Evolutionary conservation across 2,329 filamentous ascomycete species (phyloP).

Genomic region (Colletotrichum chlorophyti): DNA sequence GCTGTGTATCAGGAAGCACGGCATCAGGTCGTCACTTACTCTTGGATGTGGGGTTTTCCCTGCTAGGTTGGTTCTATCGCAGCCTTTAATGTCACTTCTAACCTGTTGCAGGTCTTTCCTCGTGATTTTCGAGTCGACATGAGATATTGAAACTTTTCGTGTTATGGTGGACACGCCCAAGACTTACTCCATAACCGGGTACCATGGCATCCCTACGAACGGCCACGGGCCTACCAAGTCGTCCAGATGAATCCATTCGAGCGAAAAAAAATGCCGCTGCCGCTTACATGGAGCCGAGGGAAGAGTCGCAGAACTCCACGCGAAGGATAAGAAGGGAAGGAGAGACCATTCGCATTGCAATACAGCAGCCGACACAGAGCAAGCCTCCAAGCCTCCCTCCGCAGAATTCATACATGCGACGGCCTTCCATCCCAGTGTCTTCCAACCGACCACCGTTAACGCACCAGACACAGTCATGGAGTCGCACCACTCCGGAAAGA

Average conservation of each 20-base stretch:
- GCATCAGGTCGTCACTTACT: constrained; percentile 32
- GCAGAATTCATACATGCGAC: constrained; percentile 39
- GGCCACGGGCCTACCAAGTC: constrained; percentile 47
- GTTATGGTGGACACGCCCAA: constrained; percentile 31
- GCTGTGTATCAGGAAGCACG: background rate
- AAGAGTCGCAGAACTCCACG: constrained; percentile 15
- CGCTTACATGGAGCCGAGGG: constrained; percentile 5
- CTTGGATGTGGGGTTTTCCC: constrained; percentile 11
- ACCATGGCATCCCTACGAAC: constrained; percentile 52
- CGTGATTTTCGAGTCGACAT: constrained; percentile 28
- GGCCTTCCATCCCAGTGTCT: constrained; percentile 34
- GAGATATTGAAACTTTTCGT: constrained; percentile 7
- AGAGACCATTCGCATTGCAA: constrained; percentile 13
- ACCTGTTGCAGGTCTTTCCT: constrained; percentile 13
- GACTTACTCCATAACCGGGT: constrained; percentile 34
- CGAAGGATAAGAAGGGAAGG: constrained; percentile 21
- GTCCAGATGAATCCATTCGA: constrained; percentile 45
- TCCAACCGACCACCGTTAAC: constrained; percentile 44
- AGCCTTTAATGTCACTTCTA: constrained; percentile 1
- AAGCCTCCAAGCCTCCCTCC: constrained; percentile 44
- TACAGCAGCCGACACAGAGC: constrained; percentile 28
- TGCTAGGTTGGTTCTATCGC: constrained; percentile 28
- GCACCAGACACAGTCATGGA: constrained; percentile 52
- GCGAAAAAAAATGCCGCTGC: constrained; percentile 34
- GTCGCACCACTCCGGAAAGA: constrained; percentile 40